Evolutionary conservation across 306 rosid species (phyloP).

Genomic region (Citrullus mucosospermus): DNA sequence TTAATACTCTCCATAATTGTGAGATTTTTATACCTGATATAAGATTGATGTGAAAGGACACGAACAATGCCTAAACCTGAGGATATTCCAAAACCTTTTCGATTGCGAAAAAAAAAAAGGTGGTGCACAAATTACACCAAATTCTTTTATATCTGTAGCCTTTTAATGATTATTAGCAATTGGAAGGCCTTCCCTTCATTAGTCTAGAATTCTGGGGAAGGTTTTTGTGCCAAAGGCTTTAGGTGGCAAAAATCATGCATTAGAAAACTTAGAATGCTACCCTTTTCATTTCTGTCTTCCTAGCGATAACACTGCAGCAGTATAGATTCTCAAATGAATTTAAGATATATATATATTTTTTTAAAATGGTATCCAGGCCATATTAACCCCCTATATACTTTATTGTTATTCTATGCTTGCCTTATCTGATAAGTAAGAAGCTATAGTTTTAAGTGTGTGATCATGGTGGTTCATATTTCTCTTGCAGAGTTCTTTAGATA

Average conservation of each 20-base stretch:
- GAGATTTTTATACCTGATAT: neutral
- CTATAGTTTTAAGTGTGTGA: neutral
- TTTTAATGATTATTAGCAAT: no score
- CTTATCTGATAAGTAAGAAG: neutral
- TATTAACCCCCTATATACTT: neutral
- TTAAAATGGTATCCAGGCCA: neutral
- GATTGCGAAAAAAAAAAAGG: no score
- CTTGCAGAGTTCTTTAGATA: slow-evolving; percentile 38
- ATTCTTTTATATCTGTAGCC: no score
- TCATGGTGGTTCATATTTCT: neutral
- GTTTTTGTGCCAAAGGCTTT: no score
- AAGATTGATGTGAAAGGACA: neutral
- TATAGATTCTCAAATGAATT: neutral
- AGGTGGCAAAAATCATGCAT: no score
- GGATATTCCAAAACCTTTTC: no score
- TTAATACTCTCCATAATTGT: neutral
- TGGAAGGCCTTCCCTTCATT: no score
- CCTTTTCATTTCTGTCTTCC: neutral
- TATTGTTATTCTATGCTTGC: neutral
- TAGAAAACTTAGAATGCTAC: no score
- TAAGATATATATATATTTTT: neutral
- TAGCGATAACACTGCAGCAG: neutral
- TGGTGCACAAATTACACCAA: no score
- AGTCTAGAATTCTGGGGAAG: no score
- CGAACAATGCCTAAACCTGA: no score